These are phyloP conservation scores for Discostella pseudostelligera DNA, from an alignment of 108 stramenopile genomes.

Conservation along the genomic window DNA sequence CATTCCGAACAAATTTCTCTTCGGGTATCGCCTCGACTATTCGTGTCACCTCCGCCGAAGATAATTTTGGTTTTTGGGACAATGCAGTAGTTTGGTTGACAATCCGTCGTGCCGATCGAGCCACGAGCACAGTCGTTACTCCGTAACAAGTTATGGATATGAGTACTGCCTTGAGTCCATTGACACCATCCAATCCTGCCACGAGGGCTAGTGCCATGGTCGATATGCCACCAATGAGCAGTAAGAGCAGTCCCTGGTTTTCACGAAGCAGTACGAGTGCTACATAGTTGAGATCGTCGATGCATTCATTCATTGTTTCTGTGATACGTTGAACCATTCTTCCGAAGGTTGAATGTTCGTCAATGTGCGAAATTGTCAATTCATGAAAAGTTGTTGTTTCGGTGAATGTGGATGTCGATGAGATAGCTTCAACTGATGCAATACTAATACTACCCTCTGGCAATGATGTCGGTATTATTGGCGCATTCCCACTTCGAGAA, in stretches of 20 bases:
- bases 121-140: constrained; percentile 34
- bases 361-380: constrained; percentile 5
- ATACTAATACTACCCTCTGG: too few relatives aligned
- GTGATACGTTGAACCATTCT: constrained; percentile 12
- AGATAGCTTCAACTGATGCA: too few relatives aligned
- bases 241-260: constrained; percentile 20
- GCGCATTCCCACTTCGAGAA: constrained; percentile 1
- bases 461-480: neutral
- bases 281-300: constrained; percentile 35
- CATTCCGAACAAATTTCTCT: constrained; percentile 46
- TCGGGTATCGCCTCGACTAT: constrained; percentile 42
- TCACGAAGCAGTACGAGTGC: constrained; percentile 26
- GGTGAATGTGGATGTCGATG: constrained; percentile 3
- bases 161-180: constrained; percentile 18
- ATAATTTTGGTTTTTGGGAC: constrained; percentile 14
- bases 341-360: constrained; percentile 11
- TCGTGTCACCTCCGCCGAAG: constrained; percentile 5
- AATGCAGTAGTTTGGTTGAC: neutral
- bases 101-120: constrained; percentile 23
- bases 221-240: constrained; percentile 32
- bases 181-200: constrained; percentile 30
- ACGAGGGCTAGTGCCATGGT: constrained; percentile 37
- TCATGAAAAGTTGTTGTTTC: constrained; percentile 9
- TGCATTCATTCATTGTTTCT: constrained; percentile 15
- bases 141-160: constrained; percentile 29